Evolutionary conservation across 2,329 filamentous ascomycete genomes (phyloP), one percentile per base, ranked within the genome.

Genomic region (Colletotrichum noveboracense): DNA sequence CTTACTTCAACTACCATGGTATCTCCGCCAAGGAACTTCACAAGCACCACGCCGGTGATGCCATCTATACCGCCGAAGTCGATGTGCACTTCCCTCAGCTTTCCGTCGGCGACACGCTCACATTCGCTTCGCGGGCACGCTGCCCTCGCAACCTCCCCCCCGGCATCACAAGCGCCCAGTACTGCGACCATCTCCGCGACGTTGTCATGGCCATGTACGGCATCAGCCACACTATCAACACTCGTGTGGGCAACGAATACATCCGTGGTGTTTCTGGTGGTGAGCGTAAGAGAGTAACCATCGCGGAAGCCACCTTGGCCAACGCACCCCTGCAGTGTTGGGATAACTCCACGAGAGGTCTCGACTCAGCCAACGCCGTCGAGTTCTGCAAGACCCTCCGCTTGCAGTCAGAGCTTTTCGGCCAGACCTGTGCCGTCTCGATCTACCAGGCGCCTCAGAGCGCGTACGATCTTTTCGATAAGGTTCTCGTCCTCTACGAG

Each of bases 11-110:
- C 60, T 77, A 77, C 38, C 66, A 76, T 8, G 76, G 76, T 32
- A n/a, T 77, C 6, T 70, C 70, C 10, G 74, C 76, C 6, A 24
- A 69, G 16, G 70, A 77, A 16, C 75, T 77, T 2, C 66, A 71
- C 66, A 74, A 74, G 38, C 43, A 76, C 58, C 80, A 79, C 70
- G 71, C 76, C 91, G 92, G 92, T 65, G 92, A 94, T 80, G 90
- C 91, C 58, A 93, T 93, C 79, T 94, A 93, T 82, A 93, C 90
- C 0, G 91, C 91, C 43, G 92, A 93, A 81, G 91, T 91, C 26
- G 92, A 94, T 79, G 89, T 91, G 8, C 91, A 92, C 80, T 92
- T 92, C 78, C 89, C 91, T 2, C 87, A 88, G 79, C 82, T 93
- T 76, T 89, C 87, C 6, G 91, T 93, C 24, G 90, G 90, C 70